Evolutionary conservation across 805 yeast genomes (phyloP), one percentile per base, ranked within the genome.

Genomic region (Kregervanrija delftensis): DNA sequence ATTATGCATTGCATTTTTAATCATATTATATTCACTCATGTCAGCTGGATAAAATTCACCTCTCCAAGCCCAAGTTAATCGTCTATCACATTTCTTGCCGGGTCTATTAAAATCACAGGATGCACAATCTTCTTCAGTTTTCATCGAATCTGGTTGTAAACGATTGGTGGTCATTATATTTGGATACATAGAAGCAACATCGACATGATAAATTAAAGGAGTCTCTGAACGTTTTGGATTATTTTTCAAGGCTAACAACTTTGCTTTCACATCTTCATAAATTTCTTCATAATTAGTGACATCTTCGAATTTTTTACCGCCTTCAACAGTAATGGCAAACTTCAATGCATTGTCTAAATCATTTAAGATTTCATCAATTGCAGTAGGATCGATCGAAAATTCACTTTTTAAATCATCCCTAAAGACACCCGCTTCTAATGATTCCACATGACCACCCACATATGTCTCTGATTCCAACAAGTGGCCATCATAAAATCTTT

Each of bases 101-200:
- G 97, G 98, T 46, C 96, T 71, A 61, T 93, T 93, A 67, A 89
- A 95, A 56, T 93, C 99, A 69, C 99, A 95, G 36, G 95, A 81
- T 0, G 99, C 98, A 67, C 99, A 95, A 57, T 89, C 96, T 54
- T 86, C 86, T 58, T 91, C 98, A 0, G 83, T 69, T 53, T 93
- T 90, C 88, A 93, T 91, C 3, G 98, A 90, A 65, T 93, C 99
- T 0, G 99, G 99, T 62, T 93, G 99, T 43, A 93, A 71, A 59
- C 99, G 79, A 65, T 93, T 93, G 0, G 98, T 86, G 6, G 96
- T 88, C 98, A 93, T 93, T 61, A 93, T 93, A 59, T 93, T 93
- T 5, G 99, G 99, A 59, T 93, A 93, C 99, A 93, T 93, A 1
- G 99, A 93, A 1, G 99, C 97, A 41, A 93, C 99, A 69, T 93